phyloP scores from a whole-genome alignment of 2,329 filamentous ascomycete genomes.

The Xylariaceae sp. region DNA sequence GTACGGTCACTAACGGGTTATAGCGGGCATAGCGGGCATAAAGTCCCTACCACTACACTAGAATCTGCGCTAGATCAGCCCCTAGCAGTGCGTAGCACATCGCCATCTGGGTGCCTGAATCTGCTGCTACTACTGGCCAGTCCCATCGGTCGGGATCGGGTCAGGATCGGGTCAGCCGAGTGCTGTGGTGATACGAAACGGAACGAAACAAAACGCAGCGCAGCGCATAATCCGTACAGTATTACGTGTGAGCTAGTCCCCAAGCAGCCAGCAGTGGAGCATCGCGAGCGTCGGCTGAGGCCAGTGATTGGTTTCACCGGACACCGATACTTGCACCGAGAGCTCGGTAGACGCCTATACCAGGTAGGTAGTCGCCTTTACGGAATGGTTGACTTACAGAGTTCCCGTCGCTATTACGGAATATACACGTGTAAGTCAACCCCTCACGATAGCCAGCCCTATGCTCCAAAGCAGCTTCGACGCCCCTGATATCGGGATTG shows the following conservation, averaged over 20 bases:
- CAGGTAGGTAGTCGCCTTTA: too few relatives aligned
- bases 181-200: background rate
- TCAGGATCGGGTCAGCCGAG: background rate
- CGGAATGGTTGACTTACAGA: too few relatives aligned
- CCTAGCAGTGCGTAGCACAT: background rate
- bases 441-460: too few relatives aligned
- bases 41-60: background rate
- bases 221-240: background rate
- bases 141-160: background rate
- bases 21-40: background rate
- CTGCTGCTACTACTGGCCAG: background rate
- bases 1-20: background rate
- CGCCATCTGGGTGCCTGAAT: background rate
- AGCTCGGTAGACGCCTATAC: background rate
- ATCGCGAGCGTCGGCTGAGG: background rate
- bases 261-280: background rate
- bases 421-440: too few relatives aligned
- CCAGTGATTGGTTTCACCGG: conserved; percentile 15
- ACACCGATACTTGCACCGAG: conserved; percentile 8
- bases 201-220: background rate
- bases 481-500: too few relatives aligned
- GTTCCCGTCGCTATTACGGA: too few relatives aligned
- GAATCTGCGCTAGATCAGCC: background rate
- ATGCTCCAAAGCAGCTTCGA: too few relatives aligned
- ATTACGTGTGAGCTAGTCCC: background rate